Base-by-base conservation (phyloP, 805 yeast genomes). In the Candida maris region DNA sequence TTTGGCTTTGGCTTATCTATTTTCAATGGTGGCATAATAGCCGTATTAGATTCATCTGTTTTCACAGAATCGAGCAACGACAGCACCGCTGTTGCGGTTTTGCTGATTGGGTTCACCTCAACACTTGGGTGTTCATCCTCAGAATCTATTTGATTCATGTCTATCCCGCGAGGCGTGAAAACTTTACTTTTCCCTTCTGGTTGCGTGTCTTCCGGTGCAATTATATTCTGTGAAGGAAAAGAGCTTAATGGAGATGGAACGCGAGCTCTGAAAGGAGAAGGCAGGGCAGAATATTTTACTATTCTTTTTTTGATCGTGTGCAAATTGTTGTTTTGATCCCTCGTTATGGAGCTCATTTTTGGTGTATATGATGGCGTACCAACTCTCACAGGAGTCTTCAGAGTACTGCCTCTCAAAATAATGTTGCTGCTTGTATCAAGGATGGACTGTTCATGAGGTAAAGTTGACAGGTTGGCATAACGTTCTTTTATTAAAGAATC, bases 231-330 rank as follows among this genome's bases (percentile, higher is more conserved):
- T 23, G 43, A 54, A n/a, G 49, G 36, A 32, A 42, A 48, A 5
- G 49, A 35, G 4, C 46, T 45, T 20, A 59, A 42, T 4, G 65
- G 62, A 3, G 65, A 54, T 6, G 51, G 45, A 3, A 54, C 42
- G 24, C 59, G 42, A 20, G 45, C 37, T 25, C 52, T 44, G 30
- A 50, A 47, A 4, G 61, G 57, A 2, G 56, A 52, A 4, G 62
- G 56, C 8, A 56, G 41, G 6, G 50, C 36, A 5, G 60, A 46
- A 28, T 56, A 60, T 17, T 42, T 45, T 4, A 57, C 49, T 21
- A 61, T 49, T 38, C 65, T 48, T 33, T 47, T 48, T 32, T 49
- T 58, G 29, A 39, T 41, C 3, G 57, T 45, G 12, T 41, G 46
- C 8, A 47, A 52, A 13, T 38, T 37, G 5, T 26, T 31, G 5